phyloP scores from a whole-genome alignment of 768 basidiomycete genomes.

The Mycena filopes region DNA sequence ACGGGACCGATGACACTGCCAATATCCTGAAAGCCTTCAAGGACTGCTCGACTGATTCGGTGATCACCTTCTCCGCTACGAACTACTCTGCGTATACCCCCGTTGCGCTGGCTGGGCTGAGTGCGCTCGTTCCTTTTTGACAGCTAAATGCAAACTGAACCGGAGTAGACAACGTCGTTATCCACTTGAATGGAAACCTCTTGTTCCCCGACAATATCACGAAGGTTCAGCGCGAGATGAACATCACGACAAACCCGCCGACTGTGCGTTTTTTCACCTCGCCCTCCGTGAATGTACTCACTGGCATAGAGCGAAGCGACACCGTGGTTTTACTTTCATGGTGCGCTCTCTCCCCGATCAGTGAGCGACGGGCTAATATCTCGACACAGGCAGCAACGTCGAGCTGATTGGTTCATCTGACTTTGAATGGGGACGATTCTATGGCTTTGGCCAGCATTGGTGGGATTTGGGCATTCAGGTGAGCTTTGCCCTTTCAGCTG shows the following conservation, averaged over 20 bases:
- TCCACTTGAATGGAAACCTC: conserved; percentile 55
- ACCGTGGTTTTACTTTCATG: conserved; percentile 57
- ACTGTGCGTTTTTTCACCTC: conserved; percentile 41
- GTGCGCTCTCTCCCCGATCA: background rate
- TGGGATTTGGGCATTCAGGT: conserved; percentile 58
- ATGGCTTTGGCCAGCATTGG: conserved; percentile 62
- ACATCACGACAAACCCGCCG: conserved; percentile 48
- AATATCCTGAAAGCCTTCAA: conserved; percentile 48
- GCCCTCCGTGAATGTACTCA: background rate
- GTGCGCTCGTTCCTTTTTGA: conserved; percentile 34
- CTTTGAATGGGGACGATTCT: conserved; percentile 52
- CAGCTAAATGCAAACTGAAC: too few species aligned
- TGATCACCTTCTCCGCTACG: conserved; percentile 46
- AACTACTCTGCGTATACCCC: conserved; percentile 53
- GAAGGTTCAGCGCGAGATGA: conserved; percentile 52
- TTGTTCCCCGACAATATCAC: conserved; percentile 55
- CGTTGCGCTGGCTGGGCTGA: conserved; percentile 44
- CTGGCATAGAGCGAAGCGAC: conserved; percentile 48
- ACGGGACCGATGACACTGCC: conserved; percentile 48
- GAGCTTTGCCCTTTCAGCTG: conserved; percentile 13
- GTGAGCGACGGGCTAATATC: background rate
- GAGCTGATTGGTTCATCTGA: conserved; percentile 52
- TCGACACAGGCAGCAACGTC: conserved; percentile 47
- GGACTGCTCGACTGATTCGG: conserved; percentile 45
- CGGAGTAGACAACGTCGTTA: conserved; percentile 51